Conservation (phyloP, 352 stramenopile species). For the Phytophthora multivora region DNA sequence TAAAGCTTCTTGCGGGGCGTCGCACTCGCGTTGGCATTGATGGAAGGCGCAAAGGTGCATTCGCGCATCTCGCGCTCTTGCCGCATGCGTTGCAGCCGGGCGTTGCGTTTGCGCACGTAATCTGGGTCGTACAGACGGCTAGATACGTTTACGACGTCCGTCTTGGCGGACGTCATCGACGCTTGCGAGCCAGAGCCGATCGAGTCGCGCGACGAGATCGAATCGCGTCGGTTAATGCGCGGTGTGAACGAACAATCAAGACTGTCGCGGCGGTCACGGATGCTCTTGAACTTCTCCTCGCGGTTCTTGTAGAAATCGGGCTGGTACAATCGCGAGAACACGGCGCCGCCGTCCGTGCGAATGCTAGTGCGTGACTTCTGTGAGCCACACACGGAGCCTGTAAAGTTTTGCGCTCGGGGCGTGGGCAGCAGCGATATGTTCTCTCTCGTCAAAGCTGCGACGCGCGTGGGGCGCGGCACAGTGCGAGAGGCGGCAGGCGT, state of each 20-base stretch:
- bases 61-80: conserved; percentile 83
- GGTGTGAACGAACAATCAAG: conserved; percentile 69
- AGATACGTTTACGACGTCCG: conserved; percentile 75
- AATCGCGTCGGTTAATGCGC: conserved; percentile 53
- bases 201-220: conserved; percentile 71
- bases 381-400: conserved; percentile 71
- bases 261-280: conserved; percentile 71
- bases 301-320: conserved; percentile 84
- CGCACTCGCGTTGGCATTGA: conserved; percentile 52
- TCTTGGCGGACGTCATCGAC: conserved; percentile 77
- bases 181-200: conserved; percentile 57
- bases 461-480: conserved; percentile 44
- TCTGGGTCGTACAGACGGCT: conserved; percentile 86
- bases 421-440: conserved; percentile 80
- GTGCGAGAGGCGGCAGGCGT: conserved; percentile 21
- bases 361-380: conserved; percentile 76
- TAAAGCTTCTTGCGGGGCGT: conserved; percentile 41
- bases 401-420: conserved; percentile 45
- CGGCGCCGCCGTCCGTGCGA: conserved; percentile 75
- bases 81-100: conserved; percentile 71
- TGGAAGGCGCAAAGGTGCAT: conserved; percentile 78
- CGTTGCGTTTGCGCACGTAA: conserved; percentile 81
- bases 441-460: conserved; percentile 75
- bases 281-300: conserved; percentile 66
- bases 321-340: conserved; percentile 86